phyloP scores from a whole-genome alignment of 1,284 basidiomycete species.

The Boletus hoseneyae region DNA sequence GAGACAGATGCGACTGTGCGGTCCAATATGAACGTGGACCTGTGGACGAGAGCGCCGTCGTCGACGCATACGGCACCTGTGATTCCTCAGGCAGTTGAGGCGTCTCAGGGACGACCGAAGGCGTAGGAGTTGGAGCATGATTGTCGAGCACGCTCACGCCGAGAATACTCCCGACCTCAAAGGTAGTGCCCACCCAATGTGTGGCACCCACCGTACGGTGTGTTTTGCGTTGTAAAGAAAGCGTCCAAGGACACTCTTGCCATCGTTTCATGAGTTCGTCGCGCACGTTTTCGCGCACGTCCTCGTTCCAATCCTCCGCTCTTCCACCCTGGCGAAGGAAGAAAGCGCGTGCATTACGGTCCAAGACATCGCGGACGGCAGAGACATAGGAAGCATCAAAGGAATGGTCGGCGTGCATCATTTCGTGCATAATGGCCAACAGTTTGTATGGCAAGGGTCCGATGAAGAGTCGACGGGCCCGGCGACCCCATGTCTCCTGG shows the following conservation, averaged over 20 bases:
- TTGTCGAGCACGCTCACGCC: slow-evolving; percentile 31
- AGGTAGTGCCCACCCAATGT: slow-evolving; percentile 69
- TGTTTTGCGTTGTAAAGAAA: slow-evolving; percentile 39
- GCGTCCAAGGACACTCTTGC: slow-evolving; percentile 64
- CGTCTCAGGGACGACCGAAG: not conserved
- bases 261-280: slow-evolving; percentile 60
- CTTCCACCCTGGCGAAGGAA: slow-evolving; percentile 62
- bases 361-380: slow-evolving; percentile 39
- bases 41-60: slow-evolving; percentile 19
- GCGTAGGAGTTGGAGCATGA: slow-evolving; percentile 6
- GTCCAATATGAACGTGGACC: slow-evolving; percentile 25
- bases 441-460: slow-evolving; percentile 65
- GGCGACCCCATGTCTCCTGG: slow-evolving; percentile 9
- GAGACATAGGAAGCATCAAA: slow-evolving; percentile 34
- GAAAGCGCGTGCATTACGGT: slow-evolving; percentile 57
- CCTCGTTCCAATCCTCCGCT: slow-evolving; percentile 62
- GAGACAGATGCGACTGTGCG: slow-evolving; percentile 17
- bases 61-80: slow-evolving; percentile 17
- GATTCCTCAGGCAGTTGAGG: slow-evolving; percentile 2
- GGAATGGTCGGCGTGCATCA: slow-evolving; percentile 28
- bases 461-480: slow-evolving; percentile 47
- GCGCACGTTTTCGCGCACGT: slow-evolving; percentile 46
- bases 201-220: slow-evolving; percentile 26
- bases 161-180: slow-evolving; percentile 60
- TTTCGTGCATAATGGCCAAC: slow-evolving; percentile 29